Conservation (phyloP, 768 basidiomycete genomes). For the Boletus patriciae region DNA sequence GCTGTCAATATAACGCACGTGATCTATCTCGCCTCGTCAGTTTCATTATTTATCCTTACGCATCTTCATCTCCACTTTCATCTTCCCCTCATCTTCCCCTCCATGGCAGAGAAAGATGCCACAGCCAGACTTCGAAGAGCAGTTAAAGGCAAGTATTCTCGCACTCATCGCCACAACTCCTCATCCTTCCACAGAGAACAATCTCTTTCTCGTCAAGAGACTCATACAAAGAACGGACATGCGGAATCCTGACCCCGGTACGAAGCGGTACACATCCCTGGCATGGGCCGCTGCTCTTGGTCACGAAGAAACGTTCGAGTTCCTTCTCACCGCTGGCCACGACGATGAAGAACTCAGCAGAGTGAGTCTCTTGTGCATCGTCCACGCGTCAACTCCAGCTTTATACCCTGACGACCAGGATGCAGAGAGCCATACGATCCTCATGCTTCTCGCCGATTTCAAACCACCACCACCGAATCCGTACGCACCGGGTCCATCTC, state of each 20-base stretch:
- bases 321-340: constrained; percentile 79
- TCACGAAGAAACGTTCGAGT: constrained; percentile 92
- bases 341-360: constrained; percentile 91
- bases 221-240: constrained; percentile 85
- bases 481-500: constrained; percentile 46
- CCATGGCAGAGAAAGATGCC: constrained; percentile 84
- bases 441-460: constrained; percentile 88
- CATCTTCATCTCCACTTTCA: constrained; percentile 23
- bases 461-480: constrained; percentile 51
- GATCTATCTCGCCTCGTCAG: constrained; percentile 25
- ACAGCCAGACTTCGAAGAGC: constrained; percentile 73
- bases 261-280: constrained; percentile 78
- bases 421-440: constrained; percentile 87
- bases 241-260: constrained; percentile 82
- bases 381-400: constrained; percentile 12
- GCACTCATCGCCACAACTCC: background rate
- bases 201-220: constrained; percentile 88
- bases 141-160: constrained; percentile 59
- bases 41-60: constrained; percentile 22
- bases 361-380: constrained; percentile 47
- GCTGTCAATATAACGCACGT: constrained; percentile 24
- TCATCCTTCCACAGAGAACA: constrained; percentile 69
- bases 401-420: constrained; percentile 53
- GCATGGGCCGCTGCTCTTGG: constrained; percentile 91
- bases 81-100: constrained; percentile 26